Percentiles rank a stretch among this genome's conserved stretches.
Evolutionary conservation across 2,329 filamentous ascomycete genomes (phyloP).

Genomic region (Trichoderma cornu-damae): DNA sequence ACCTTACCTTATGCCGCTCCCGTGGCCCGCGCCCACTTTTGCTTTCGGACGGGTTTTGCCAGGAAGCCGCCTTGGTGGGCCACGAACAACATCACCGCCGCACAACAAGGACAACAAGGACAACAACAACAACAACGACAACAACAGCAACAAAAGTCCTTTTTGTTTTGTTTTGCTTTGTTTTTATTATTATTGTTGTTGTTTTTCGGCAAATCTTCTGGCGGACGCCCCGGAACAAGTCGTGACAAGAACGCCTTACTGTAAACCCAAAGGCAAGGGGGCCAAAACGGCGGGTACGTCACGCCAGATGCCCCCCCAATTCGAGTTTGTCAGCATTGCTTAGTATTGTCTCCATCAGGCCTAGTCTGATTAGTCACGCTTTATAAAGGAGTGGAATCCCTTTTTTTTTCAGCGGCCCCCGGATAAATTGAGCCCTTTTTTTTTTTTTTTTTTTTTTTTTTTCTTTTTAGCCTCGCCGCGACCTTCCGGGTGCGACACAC

Average conservation of each 20-base stretch:
- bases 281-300: background rate
- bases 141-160: too few relatives aligned
- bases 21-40: too few relatives aligned
- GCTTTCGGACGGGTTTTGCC: too few relatives aligned
- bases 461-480: background rate
- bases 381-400: slow-evolving; percentile 1
- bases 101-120: background rate
- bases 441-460: too few relatives aligned
- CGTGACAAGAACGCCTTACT: background rate
- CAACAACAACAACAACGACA: too few relatives aligned
- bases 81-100: background rate
- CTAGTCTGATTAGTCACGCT: slow-evolving; percentile 12
- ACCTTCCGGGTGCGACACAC: background rate
- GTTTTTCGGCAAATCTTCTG: too few relatives aligned
- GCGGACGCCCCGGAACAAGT: slow-evolving; percentile 1
- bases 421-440: background rate
- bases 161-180: background rate
- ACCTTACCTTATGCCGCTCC: too few relatives aligned
- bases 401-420: too few relatives aligned
- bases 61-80: too few relatives aligned
- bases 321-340: slow-evolving; percentile 17
- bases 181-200: background rate
- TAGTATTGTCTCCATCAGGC: background rate
- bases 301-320: too few relatives aligned
- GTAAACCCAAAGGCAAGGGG: too few relatives aligned